Conservation (phyloP, 148 eudicot species). For the Rhododendron molle region DNA sequence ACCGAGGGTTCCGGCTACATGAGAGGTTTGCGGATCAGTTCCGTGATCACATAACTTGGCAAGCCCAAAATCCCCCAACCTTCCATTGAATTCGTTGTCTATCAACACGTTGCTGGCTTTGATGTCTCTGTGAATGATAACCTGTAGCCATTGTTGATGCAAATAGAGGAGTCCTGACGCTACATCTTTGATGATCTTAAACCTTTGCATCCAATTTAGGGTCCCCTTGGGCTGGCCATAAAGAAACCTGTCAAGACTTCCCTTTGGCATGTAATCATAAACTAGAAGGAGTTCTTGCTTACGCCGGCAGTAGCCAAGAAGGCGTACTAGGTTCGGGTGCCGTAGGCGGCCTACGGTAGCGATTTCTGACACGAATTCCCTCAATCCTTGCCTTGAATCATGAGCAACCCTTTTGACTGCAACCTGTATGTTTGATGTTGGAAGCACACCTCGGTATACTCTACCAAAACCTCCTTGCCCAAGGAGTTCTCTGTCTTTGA, state of each 20-base stretch:
- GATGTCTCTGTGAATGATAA: constrained; percentile 7
- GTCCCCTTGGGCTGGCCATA: neutral
- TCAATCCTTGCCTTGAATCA: neutral
- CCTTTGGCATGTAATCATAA: neutral
- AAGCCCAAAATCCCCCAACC: constrained; percentile 8
- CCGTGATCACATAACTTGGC: neutral
- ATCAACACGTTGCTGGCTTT: constrained; percentile 2
- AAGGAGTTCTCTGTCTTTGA: no score
- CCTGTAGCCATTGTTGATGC: constrained; percentile 1
- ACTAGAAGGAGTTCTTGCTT: constrained; percentile 1
- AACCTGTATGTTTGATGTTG: no score
- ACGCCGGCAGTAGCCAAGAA: constrained; percentile 9
- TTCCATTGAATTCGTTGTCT: neutral
- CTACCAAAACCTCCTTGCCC: no score
- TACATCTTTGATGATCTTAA: constrained; percentile 4
- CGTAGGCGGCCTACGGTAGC: neutral
- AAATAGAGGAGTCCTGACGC: neutral
- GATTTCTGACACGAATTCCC: constrained; percentile 9
- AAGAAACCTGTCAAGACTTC: neutral
- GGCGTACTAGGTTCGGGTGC: neutral
- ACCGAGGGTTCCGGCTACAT: neutral
- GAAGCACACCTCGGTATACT: no score
- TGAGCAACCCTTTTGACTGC: neutral
- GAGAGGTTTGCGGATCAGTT: constrained; percentile 2
- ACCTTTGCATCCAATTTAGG: neutral